Conservation (phyloP, 495 filamentous ascomycete species). For the Emericellopsis terricola region DNA sequence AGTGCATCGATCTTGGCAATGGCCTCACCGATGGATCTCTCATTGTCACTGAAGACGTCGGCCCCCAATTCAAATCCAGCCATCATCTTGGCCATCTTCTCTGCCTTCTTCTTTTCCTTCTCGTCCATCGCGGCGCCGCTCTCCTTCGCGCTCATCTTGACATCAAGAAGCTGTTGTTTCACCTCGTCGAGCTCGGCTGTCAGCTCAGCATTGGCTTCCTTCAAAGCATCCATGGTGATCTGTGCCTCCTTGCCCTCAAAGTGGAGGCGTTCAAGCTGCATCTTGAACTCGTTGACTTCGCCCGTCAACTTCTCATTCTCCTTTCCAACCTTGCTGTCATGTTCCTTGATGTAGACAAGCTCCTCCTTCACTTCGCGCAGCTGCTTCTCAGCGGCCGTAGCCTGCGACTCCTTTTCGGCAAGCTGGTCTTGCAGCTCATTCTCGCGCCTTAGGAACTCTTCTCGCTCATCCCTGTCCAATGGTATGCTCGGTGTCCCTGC, state of each 20-base stretch:
- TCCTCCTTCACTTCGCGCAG: slow-evolving; percentile 72
- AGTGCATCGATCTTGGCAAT: slow-evolving; percentile 68
- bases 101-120: slow-evolving; percentile 95
- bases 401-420: slow-evolving; percentile 73
- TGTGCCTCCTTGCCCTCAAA: slow-evolving; percentile 93
- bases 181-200: slow-evolving; percentile 84
- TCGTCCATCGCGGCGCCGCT: slow-evolving; percentile 74
- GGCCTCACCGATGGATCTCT: slow-evolving; percentile 60
- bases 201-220: slow-evolving; percentile 87
- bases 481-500: slow-evolving; percentile 71
- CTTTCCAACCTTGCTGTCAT: slow-evolving; percentile 57
- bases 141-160: slow-evolving; percentile 89
- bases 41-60: slow-evolving; percentile 82
- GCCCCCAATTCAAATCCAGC: slow-evolving; percentile 85
- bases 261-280: slow-evolving; percentile 86
- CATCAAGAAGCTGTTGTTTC: slow-evolving; percentile 90
- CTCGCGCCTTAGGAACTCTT: slow-evolving; percentile 87
- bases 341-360: slow-evolving; percentile 61
- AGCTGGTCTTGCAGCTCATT: slow-evolving; percentile 96
- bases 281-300: slow-evolving; percentile 80
- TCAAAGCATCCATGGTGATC: slow-evolving; percentile 94
- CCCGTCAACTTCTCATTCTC: slow-evolving; percentile 71
- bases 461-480: slow-evolving; percentile 88
- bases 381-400: slow-evolving; percentile 57
- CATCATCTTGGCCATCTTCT: slow-evolving; percentile 99